A percentile compares a stretch with the other conserved stretches of the same genome.
Conservation (phyloP, 2,329 filamentous ascomycete species). For the Arthrobotrys megalospora region DNA sequence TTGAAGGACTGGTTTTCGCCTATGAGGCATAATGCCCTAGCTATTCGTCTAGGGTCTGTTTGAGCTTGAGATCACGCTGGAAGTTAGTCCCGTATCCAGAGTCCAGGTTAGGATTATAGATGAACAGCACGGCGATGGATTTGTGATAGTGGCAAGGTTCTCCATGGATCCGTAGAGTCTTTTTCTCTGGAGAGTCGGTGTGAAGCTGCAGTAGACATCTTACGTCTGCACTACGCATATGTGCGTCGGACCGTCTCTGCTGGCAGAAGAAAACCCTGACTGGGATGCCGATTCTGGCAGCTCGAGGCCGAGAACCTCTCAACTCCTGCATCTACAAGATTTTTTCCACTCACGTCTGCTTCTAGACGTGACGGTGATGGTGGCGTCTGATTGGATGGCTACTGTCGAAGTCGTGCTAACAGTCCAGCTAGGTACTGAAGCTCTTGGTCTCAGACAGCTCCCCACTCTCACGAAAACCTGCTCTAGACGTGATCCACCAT, state of each 20-base stretch:
- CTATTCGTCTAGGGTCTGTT: slow-evolving; percentile 35
- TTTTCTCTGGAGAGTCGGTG: slow-evolving; percentile 14
- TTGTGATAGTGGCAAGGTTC: slow-evolving; percentile 41
- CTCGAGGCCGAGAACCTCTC: slow-evolving; percentile 61
- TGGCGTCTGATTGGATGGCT: slow-evolving; percentile 35
- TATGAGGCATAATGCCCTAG: slow-evolving; percentile 31
- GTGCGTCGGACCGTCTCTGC: slow-evolving; percentile 47
- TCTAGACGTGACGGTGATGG: slow-evolving; percentile 44
- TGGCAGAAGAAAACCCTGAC: slow-evolving; percentile 37
- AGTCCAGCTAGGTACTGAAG: slow-evolving; percentile 26
- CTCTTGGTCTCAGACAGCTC: slow-evolving; percentile 52
- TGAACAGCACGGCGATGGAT: slow-evolving; percentile 26
- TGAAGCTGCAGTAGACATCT: slow-evolving; percentile 35
- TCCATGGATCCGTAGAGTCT: slow-evolving; percentile 22
- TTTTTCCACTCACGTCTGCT: slow-evolving; percentile 46
- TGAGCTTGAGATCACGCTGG: slow-evolving; percentile 34
- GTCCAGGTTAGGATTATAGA: slow-evolving; percentile 19
- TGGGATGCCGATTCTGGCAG: slow-evolving; percentile 49
- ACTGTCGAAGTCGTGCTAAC: slow-evolving; percentile 6
- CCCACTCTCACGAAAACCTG: slow-evolving; percentile 39
- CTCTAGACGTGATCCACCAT: slow-evolving; percentile 33
- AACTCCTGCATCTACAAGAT: slow-evolving; percentile 52
- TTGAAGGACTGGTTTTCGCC: not conserved
- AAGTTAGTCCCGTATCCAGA: slow-evolving; percentile 23
- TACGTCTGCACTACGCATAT: slow-evolving; percentile 23